Evolutionary conservation across 805 yeast species (phyloP).

Genomic region (Starmerella apicola): DNA sequence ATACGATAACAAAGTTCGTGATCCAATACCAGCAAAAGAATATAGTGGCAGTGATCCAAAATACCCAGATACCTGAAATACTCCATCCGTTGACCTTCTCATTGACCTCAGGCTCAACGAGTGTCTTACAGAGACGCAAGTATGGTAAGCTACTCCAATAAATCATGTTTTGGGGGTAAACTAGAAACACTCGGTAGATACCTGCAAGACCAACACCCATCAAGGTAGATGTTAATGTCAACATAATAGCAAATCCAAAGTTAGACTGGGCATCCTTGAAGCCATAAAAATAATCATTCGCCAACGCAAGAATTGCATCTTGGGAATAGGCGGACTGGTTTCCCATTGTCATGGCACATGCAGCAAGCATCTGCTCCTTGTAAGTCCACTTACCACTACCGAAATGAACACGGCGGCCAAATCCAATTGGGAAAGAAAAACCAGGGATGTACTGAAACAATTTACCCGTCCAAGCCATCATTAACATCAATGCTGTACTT

Average conservation of each 20-base stretch:
- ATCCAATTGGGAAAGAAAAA: conserved; percentile 12
- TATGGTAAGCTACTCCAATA: conserved; percentile 45
- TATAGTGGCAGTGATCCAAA: conserved; percentile 34
- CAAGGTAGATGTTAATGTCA: conserved; percentile 45
- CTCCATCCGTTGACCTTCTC: conserved; percentile 44
- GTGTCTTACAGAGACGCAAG: conserved; percentile 38
- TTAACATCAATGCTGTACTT: conserved; percentile 43
- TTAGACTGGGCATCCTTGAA: conserved; percentile 4
- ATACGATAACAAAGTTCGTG: conserved; percentile 49
- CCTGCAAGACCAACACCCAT: conserved; percentile 61
- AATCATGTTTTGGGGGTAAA: conserved; percentile 40
- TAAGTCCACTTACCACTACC: conserved; percentile 43
- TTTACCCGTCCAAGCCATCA: conserved; percentile 49
- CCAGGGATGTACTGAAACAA: conserved; percentile 25
- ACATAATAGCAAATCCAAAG: conserved; percentile 40
- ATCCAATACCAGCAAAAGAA: conserved; percentile 30
- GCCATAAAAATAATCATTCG: conserved; percentile 7
- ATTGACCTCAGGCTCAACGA: conserved; percentile 22
- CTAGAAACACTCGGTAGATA: conserved; percentile 44
- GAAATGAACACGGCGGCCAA: conserved; percentile 19
- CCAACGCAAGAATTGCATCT: conserved; percentile 7
- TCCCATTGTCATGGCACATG: conserved; percentile 21
- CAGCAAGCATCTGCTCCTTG: conserved; percentile 19
- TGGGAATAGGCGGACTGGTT: conserved; percentile 16
- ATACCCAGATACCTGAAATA: conserved; percentile 39